Conservation (phyloP, 495 filamentous ascomycete genomes). For the Daldinia decipiens region DNA sequence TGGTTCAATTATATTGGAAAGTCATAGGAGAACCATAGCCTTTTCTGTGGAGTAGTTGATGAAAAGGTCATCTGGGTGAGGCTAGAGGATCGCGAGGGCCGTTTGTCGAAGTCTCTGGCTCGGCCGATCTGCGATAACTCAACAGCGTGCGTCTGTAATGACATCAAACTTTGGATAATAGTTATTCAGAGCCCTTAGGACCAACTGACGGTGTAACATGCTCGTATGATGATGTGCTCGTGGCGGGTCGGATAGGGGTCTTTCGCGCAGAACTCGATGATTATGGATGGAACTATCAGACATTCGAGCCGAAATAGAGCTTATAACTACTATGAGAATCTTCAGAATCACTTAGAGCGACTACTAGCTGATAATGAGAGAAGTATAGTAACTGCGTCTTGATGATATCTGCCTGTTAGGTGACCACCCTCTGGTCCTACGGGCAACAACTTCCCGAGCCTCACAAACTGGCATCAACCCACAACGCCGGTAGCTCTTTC, state of each 20-base stretch:
- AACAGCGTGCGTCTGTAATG: conserved; percentile 3
- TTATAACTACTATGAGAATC: not conserved
- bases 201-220: conserved; percentile 13
- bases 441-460: conserved; percentile 23
- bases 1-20: not conserved
- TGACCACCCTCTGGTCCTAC: conserved; percentile 8
- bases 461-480: not conserved
- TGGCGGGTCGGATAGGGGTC: conserved; percentile 12
- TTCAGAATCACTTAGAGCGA: not conserved
- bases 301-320: not conserved
- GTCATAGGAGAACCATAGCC: not conserved
- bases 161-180: not conserved
- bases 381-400: conserved; percentile 8
- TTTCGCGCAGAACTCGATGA: conserved; percentile 11
- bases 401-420: conserved; percentile 8
- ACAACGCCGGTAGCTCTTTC: not conserved
- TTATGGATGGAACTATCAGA: not conserved
- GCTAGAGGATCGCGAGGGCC: conserved; percentile 11
- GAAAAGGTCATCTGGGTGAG: conserved; percentile 7
- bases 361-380: not conserved
- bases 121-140: not conserved
- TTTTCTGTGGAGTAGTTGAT: conserved; percentile 29
- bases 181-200: not conserved
- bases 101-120: conserved; percentile 9
- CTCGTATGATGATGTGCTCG: conserved; percentile 4